These are phyloP conservation scores for Pezicula radicicola DNA, from an alignment of 2,329 filamentous ascomycete species.

Conservation along the genomic window DNA sequence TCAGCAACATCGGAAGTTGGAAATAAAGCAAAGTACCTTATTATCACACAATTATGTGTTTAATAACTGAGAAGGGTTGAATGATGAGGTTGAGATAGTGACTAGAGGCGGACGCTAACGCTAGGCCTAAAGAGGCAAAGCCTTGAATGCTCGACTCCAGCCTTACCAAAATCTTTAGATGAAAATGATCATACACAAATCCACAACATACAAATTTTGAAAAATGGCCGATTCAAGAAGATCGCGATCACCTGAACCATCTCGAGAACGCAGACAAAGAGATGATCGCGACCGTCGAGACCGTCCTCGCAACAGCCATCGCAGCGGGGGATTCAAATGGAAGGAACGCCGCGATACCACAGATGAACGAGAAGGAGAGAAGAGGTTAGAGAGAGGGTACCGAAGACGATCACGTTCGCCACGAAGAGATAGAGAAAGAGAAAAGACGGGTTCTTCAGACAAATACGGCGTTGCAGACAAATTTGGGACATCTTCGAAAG, in stretches of 20 bases:
- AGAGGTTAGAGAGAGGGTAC: constrained; percentile 51
- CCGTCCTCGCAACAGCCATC: constrained; percentile 18
- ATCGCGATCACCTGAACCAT: constrained; percentile 21
- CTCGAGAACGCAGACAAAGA: constrained; percentile 9
- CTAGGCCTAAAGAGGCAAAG: too few relatives aligned
- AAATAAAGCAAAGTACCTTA: too few relatives aligned
- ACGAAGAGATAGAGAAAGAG: constrained; percentile 19
- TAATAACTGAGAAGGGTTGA: too few relatives aligned
- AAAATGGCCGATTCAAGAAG: constrained; percentile 4
- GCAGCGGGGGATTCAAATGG: constrained; percentile 53
- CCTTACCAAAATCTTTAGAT: too few relatives aligned
- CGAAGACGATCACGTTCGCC: constrained; percentile 37
- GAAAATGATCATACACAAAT: too few relatives aligned
- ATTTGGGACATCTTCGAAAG: constrained; percentile 17
- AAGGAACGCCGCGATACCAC: constrained; percentile 51
- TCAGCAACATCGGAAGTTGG: too few relatives aligned
- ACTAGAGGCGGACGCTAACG: too few relatives aligned
- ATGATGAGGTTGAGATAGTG: too few relatives aligned
- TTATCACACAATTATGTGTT: too few relatives aligned
- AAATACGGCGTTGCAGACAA: constrained; percentile 29
- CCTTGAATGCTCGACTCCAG: too few relatives aligned
- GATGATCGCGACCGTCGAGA: constrained; percentile 18
- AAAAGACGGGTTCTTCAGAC: not conserved
- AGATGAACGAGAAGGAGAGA: constrained; percentile 39
- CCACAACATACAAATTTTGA: too few relatives aligned